Evolutionary conservation across 1,284 basidiomycete genomes (phyloP).

Genomic region (Ceratobasidium sp.): DNA sequence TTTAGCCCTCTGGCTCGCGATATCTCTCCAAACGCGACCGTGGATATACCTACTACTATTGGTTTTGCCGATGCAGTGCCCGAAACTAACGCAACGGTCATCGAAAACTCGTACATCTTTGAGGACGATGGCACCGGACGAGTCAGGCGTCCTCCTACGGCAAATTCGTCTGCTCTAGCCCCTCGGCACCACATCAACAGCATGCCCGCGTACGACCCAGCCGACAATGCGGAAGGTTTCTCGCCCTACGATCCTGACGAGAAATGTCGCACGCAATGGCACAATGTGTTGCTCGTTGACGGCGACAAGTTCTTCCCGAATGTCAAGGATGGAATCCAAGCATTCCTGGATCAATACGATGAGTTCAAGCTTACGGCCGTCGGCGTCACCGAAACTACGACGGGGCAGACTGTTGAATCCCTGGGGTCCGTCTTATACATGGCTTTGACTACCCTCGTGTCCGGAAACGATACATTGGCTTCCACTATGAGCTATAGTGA

Average conservation of each 20-base stretch:
- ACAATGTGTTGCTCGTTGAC: conserved; percentile 29
- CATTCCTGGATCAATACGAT: conserved; percentile 36
- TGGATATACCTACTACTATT: background rate
- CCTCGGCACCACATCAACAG: conserved; percentile 22
- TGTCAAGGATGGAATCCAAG: conserved; percentile 40
- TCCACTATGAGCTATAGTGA: conserved; percentile 38
- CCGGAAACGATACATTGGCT: conserved; percentile 34
- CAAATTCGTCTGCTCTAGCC: conserved; percentile 12
- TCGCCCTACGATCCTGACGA: conserved; percentile 37
- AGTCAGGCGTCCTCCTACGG: conserved; percentile 4
- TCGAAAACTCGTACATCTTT: conserved; percentile 30
- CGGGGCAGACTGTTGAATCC: conserved; percentile 22
- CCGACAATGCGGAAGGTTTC: conserved; percentile 27
- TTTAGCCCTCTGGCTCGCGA: conserved; percentile 24
- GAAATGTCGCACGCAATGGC: conserved; percentile 35
- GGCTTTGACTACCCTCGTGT: conserved; percentile 28
- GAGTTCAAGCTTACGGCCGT: conserved; percentile 32
- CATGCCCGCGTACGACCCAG: conserved; percentile 30
- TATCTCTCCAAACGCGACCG: background rate
- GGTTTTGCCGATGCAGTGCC: conserved; percentile 29
- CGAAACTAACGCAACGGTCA: conserved; percentile 31
- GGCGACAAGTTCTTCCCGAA: conserved; percentile 42
- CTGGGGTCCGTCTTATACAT: conserved; percentile 2
- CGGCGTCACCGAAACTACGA: conserved; percentile 7
- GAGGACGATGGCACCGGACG: conserved; percentile 41